These are phyloP conservation scores for Nadsonia starkeyi-henricii DNA, from an alignment of 1,139 yeast species.

Conservation along the genomic window DNA sequence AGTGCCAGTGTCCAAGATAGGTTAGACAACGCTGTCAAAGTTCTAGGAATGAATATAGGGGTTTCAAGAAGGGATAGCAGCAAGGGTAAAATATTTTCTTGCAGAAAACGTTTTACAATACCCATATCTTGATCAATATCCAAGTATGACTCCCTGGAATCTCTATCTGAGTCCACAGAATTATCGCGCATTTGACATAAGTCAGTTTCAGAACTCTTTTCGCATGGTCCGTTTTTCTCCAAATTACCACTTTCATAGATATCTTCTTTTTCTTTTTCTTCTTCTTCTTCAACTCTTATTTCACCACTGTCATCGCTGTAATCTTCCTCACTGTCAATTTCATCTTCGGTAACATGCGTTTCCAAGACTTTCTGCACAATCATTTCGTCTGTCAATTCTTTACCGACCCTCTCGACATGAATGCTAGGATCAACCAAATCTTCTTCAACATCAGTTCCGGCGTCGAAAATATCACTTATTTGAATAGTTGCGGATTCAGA, in stretches of 20 bases:
- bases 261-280: no score
- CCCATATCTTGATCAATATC: no score
- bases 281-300: no score
- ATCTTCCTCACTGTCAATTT: no score
- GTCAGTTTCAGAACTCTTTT: background rate
- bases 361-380: background rate
- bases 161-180: no score
- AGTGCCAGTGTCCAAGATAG: conserved; percentile 23
- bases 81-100: conserved; percentile 10
- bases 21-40: conserved; percentile 58
- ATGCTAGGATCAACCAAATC: conserved; percentile 4
- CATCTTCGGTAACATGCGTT: background rate
- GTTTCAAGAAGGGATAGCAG: conserved; percentile 10
- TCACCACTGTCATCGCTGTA: no score
- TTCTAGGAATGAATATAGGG: conserved; percentile 29
- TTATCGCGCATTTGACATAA: no score
- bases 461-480: conserved; percentile 8
- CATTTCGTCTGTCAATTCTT: background rate
- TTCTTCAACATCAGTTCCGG: conserved; percentile 8
- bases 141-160: no score
- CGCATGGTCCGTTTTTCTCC: no score
- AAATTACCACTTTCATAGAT: no score
- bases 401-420: background rate
- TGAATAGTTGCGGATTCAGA: conserved; percentile 40
- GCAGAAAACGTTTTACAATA: background rate